These are phyloP conservation scores for Aspergillus brunneoviolaceus DNA, from an alignment of 2,329 filamentous ascomycete species.

Conservation along the genomic window DNA sequence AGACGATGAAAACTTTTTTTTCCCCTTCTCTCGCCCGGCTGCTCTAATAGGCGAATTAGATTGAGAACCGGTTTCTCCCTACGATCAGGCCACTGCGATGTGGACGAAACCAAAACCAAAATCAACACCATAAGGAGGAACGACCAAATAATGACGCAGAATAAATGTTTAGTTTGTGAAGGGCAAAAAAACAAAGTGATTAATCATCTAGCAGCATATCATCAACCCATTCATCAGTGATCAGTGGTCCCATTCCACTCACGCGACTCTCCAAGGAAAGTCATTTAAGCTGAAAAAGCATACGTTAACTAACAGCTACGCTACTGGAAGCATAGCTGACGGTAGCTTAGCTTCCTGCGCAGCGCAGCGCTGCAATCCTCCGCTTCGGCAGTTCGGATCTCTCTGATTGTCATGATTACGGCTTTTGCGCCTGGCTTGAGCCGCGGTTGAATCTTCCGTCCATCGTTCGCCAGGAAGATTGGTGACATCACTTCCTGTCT, in stretches of 20 bases:
- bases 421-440: neutral
- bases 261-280: neutral
- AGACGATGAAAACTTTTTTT: neutral
- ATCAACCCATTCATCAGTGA: neutral
- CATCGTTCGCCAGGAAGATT: neutral
- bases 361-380: neutral
- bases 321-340: neutral
- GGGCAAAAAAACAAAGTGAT: neutral
- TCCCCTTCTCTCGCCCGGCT: neutral
- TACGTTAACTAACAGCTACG: no score
- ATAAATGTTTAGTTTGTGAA: neutral
- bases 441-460: neutral
- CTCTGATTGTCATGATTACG: neutral
- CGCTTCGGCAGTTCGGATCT: neutral
- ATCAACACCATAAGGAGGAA: no score
- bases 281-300: no score
- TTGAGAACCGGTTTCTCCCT: neutral
- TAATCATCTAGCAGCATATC: neutral
- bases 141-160: neutral
- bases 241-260: neutral
- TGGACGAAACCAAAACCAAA: neutral
- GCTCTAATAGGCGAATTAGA: neutral
- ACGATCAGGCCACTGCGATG: neutral
- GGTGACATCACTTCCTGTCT: neutral
- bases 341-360: neutral